Base-by-base conservation (phyloP, 2,329 filamentous ascomycete species). In the Kalmusia sp. region DNA sequence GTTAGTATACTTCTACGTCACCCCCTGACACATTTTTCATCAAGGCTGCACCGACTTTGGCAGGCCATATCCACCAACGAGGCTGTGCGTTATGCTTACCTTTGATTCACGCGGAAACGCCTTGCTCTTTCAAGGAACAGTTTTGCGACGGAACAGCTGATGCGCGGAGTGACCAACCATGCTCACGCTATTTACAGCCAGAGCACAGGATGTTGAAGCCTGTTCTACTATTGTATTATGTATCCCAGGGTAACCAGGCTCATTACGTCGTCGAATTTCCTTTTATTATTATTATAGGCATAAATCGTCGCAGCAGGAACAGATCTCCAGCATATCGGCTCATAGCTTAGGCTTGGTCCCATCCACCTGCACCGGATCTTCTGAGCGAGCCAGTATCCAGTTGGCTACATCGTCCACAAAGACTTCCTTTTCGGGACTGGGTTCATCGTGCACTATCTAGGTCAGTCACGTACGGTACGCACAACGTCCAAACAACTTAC, bases 361-460 rank as follows among this genome's bases (percentile, higher is more conserved):
- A 33, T 70, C 69, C 1, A 46, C 62, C 17, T 69, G 59, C 31
- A 68, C 69, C 3, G 69, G 55, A 3, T 73, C 69, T 12, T 59
- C 63, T 14, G 65, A 69, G 27, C 70, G 67, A 24, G 66, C 63
- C 34, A 73, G 48, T 45, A 76, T 70, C 73, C 73, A 76, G 27
- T 63, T 59, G 21, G 59, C 67, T 15, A 73, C 68, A 55, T 76
- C 73, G 17, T 72, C 64, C 28, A 67, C 59, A 48, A 73, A 76
- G 4, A 51, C 61, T 30, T 70, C 63, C 51, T 69, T 72, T 27
- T 76, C 65, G 6, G 67, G 63, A 24, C 61, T 64, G 15, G 71
- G 72, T 50, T 76, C 73, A 50, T 72, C 69, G 46, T 76, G 72
- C 49, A 76, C 73, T 75, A 51, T 31, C 14, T 24, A 38, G 30